Percentiles rank a stretch among this genome's conserved stretches.
Conservation (phyloP, 495 filamentous ascomycete genomes). For the Daldinia bambusicola region DNA sequence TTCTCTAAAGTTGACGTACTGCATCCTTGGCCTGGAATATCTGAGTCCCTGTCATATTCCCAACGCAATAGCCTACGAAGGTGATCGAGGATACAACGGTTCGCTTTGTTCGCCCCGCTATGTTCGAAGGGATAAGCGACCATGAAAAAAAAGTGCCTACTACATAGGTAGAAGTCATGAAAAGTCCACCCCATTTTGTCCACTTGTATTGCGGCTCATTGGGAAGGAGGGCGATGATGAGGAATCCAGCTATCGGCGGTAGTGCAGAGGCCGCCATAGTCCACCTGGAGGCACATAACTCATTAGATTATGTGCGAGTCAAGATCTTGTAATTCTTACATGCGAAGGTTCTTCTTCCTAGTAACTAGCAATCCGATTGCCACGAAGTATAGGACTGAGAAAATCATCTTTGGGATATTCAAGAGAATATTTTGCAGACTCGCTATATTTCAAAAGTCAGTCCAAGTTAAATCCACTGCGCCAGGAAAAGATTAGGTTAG, state of each 20-base stretch:
- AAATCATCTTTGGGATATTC: conserved; percentile 29
- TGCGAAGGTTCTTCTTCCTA: conserved; percentile 32
- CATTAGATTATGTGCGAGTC: background rate
- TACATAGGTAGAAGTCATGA: conserved; percentile 35
- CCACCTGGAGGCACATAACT: conserved; percentile 20
- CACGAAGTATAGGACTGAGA: conserved; percentile 22
- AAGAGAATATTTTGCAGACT: conserved; percentile 39
- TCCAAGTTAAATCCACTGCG: background rate
- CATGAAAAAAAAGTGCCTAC: conserved; percentile 39
- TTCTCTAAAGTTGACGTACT: conserved; percentile 17
- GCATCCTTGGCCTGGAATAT: conserved; percentile 65
- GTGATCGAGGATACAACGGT: conserved; percentile 47
- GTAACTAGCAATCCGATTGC: conserved; percentile 20
- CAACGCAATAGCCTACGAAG: conserved; percentile 58
- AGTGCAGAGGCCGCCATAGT: conserved; percentile 38
- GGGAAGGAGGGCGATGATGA: conserved; percentile 37
- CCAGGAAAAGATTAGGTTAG: too few species aligned
- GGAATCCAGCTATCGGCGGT: conserved; percentile 39
- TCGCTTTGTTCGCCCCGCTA: conserved; percentile 44
- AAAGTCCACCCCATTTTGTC: conserved; percentile 39
- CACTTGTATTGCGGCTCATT: conserved; percentile 44
- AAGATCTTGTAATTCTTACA: conserved; percentile 18
- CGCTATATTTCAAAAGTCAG: conserved; percentile 23
- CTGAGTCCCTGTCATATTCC: conserved; percentile 65
- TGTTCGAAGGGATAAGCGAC: conserved; percentile 45